These are phyloP conservation scores for Calendula officinalis DNA, from an alignment of 129 eudicot genomes.

Conservation along the genomic window DNA sequence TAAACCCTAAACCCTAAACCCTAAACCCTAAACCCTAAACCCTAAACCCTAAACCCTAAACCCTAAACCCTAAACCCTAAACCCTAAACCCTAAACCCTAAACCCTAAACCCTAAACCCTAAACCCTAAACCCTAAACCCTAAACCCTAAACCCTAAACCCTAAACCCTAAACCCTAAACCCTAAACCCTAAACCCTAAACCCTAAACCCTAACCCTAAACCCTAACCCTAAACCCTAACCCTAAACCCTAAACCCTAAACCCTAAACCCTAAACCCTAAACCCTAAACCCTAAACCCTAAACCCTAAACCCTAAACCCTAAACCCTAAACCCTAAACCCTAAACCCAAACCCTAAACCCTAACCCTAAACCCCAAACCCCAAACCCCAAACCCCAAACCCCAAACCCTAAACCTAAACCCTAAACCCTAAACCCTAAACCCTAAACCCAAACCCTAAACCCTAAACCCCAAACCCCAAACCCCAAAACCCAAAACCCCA, in stretches of 20 bases:
- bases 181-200: constrained; percentile 6
- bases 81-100: constrained; percentile 1
- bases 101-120: constrained; percentile 9
- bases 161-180: neutral
- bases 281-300: constrained; percentile 22
- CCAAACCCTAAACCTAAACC: constrained; percentile 4
- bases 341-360: constrained; percentile 10
- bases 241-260: constrained; percentile 16
- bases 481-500: neutral
- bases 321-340: constrained; percentile 15
- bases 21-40: constrained; percentile 3
- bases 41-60: neutral
- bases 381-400: constrained; percentile 14
- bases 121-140: neutral
- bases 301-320: constrained; percentile 16
- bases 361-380: constrained; percentile 17
- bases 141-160: neutral
- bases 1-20: neutral
- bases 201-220: constrained; percentile 2
- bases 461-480: neutral
- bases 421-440: constrained; percentile 3
- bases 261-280: constrained; percentile 11
- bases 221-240: constrained; percentile 21
- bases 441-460: neutral
- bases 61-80: neutral